These are phyloP conservation scores for Eutrema yunnanense DNA, from an alignment of 345 rosid genomes.

Conservation along the genomic window DNA sequence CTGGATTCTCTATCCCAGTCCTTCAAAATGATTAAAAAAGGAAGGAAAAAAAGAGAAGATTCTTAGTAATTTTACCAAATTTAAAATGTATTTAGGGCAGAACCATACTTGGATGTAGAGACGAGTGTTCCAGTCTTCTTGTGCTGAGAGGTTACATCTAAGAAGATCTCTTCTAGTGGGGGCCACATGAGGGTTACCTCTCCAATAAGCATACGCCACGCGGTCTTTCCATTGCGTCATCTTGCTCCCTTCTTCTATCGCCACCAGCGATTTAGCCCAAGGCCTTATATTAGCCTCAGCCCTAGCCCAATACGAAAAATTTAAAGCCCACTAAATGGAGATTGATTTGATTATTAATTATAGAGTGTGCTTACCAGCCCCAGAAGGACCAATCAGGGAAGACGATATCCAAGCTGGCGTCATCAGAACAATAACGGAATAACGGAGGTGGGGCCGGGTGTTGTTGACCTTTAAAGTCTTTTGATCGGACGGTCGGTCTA, in stretches of 20 bases:
- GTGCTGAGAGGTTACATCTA: constrained; percentile 24
- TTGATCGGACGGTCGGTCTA: constrained; percentile 37
- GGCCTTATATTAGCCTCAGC: constrained; percentile 48
- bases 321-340: not conserved
- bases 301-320: constrained; percentile 22
- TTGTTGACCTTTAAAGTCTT: constrained; percentile 32
- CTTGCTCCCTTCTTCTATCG: constrained; percentile 38
- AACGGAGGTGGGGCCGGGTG: constrained; percentile 53
- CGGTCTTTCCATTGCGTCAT: constrained; percentile 45
- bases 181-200: constrained; percentile 43
- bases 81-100: not conserved
- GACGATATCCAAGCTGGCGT: constrained; percentile 47
- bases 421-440: constrained; percentile 57
- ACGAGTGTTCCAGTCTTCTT: constrained; percentile 38
- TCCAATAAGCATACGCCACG: constrained; percentile 58
- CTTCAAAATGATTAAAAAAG: constrained; percentile 13
- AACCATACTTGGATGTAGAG: constrained; percentile 23
- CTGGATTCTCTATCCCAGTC: constrained; percentile 43
- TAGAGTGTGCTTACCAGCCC: constrained; percentile 55
- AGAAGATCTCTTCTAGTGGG: constrained; percentile 37
- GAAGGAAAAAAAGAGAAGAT: too few relatives aligned
- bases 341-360: not conserved
- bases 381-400: constrained; percentile 88
- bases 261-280: constrained; percentile 33
- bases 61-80: not conserved